Conservation (phyloP, 2,329 filamentous ascomycete species). For the Cadophora gregata region DNA sequence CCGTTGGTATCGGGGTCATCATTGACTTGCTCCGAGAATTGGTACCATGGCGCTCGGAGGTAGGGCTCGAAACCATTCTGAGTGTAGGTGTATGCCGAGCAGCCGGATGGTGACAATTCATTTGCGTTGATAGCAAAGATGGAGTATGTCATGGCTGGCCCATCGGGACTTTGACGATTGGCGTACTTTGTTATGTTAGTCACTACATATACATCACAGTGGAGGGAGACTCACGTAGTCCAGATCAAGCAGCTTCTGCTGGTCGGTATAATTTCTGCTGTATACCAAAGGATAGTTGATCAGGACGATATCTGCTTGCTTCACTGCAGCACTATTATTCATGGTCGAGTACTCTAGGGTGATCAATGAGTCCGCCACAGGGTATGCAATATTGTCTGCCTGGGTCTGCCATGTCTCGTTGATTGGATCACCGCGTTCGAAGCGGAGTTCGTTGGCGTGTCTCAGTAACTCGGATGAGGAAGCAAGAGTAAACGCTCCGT, state of each 20-base stretch:
- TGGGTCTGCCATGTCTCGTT: conserved; percentile 66
- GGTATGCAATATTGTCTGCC: conserved; percentile 60
- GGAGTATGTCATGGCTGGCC: conserved; percentile 76
- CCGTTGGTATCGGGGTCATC: conserved; percentile 67
- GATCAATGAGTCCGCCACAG: conserved; percentile 60
- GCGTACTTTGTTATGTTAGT: conserved; percentile 57
- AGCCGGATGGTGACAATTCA: conserved; percentile 68
- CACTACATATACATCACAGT: not conserved
- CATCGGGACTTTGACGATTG: conserved; percentile 69
- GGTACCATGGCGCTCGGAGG: conserved; percentile 69
- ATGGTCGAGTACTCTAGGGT: conserved; percentile 69
- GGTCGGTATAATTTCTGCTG: conserved; percentile 57
- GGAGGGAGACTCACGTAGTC: conserved; percentile 57
- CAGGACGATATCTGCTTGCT: conserved; percentile 74
- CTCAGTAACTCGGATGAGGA: conserved; percentile 50
- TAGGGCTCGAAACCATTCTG: conserved; percentile 69
- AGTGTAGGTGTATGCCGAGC: conserved; percentile 71
- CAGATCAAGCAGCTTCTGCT: conserved; percentile 56
- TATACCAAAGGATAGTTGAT: conserved; percentile 69
- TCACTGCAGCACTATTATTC: conserved; percentile 70
- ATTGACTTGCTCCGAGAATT: conserved; percentile 71
- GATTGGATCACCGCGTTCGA: conserved; percentile 34
- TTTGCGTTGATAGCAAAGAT: conserved; percentile 73
- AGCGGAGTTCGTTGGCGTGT: conserved; percentile 49
- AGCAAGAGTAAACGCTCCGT: conserved; percentile 68